A percentile compares a stretch with the other conserved stretches of the same genome.
Evolutionary conservation across 116 monocot species (phyloP).

Genomic region (Trichopus zeylanicus): DNA sequence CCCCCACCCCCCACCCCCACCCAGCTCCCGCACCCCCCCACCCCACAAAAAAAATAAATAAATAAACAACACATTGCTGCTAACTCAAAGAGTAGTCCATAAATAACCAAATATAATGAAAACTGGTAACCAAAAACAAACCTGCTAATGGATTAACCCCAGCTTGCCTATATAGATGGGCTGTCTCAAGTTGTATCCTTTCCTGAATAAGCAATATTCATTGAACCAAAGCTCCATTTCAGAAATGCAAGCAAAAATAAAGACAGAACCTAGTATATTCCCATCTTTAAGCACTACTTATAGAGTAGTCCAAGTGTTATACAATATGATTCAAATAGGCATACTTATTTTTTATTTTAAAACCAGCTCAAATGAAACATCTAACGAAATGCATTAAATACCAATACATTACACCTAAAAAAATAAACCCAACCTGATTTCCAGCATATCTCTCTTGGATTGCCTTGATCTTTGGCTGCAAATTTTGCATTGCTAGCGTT

Average conservation of each 20-base stretch:
- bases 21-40: too few species aligned
- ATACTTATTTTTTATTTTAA: neutral
- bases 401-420: neutral
- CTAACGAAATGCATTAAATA: neutral
- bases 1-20: too few species aligned
- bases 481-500: constrained; percentile 93
- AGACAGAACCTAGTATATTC: neutral
- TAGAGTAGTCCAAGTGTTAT: too few species aligned
- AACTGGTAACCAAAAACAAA: constrained; percentile 9
- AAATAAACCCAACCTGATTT: constrained; percentile 53
- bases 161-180: constrained; percentile 88
- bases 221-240: constrained; percentile 1
- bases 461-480: constrained; percentile 95
- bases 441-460: constrained; percentile 90
- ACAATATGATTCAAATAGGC: too few species aligned
- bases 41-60: too few species aligned
- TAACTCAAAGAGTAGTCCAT: neutral
- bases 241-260: neutral
- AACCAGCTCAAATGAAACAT: neutral
- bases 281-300: too few species aligned
- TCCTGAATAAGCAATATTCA: constrained; percentile 45
- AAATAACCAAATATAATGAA: neutral
- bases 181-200: constrained; percentile 95
- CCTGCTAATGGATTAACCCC: constrained; percentile 99
- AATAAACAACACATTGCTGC: neutral